Evolutionary conservation across 495 filamentous ascomycete species (phyloP).

Genomic region (Entonaema liquescens): DNA sequence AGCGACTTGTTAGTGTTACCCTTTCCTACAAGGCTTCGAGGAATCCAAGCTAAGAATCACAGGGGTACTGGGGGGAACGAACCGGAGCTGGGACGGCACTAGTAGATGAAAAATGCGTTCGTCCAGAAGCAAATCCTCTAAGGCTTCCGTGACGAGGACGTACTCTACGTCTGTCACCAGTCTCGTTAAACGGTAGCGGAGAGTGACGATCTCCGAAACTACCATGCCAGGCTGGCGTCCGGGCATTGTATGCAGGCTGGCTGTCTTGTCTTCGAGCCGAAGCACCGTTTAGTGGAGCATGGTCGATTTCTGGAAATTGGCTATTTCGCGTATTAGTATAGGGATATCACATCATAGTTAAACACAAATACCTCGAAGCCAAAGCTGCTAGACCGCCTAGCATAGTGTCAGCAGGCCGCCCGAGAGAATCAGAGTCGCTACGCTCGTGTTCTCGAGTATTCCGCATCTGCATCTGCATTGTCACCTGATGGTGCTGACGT

Average conservation of each 20-base stretch:
- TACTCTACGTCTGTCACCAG: conserved; percentile 50
- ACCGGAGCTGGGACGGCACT: conserved; percentile 25
- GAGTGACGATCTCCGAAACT: conserved; percentile 48
- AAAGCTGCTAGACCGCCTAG: conserved; percentile 9
- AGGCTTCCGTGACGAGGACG: conserved; percentile 50
- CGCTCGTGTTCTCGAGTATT: conserved; percentile 19
- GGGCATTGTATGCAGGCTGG: conserved; percentile 2
- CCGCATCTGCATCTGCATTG: conserved; percentile 21
- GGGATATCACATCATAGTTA: not conserved
- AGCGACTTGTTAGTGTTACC: conserved; percentile 29
- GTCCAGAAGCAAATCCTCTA: conserved; percentile 26
- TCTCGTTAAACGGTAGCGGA: conserved; percentile 48
- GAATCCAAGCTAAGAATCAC: not conserved
- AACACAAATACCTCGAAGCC: conserved; percentile 27
- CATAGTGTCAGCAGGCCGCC: conserved; percentile 7
- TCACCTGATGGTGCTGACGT: conserved; percentile 35
- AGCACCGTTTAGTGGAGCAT: conserved; percentile 4
- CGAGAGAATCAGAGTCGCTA: conserved; percentile 10
- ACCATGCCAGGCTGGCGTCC: conserved; percentile 23
- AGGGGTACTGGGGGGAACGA: not conserved
- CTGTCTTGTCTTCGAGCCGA: conserved; percentile 25
- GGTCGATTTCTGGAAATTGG: conserved; percentile 25
- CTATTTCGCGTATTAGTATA: conserved; percentile 18
- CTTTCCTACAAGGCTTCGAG: not conserved
- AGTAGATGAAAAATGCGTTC: conserved; percentile 14